Base-by-base conservation (phyloP, 2,329 filamentous ascomycete genomes). In the Sclerotinia minor region DNA sequence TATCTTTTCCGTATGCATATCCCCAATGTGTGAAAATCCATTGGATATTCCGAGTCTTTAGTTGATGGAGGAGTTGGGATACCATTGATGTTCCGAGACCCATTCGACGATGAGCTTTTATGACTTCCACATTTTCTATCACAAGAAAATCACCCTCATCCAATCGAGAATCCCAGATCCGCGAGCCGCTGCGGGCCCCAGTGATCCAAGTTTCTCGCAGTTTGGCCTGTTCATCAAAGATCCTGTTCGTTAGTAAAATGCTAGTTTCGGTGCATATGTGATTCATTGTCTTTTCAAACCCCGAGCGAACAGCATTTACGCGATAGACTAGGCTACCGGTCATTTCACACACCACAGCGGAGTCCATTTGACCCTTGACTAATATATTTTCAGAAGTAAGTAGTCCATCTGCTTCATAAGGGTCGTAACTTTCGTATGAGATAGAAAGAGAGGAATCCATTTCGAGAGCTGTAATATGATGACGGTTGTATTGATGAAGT, bases 151-250 rank as follows among this genome's bases (percentile, higher is more conserved):
- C 19, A 19, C 61, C 49, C 21, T 19, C 19, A 21, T 53, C 17
- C 24, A 64, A 3, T 9, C 49, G 49, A 54, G 47, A 19, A 54
- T 64, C 61, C 61, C 61, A 64, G 26, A 54, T 44, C 3, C 35
- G 24, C 1, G 49, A 64, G 26, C 61, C 61, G 21, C 21, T 54
- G 2, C 13, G 17, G 32, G 5, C 1, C 32, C 47, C 57, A 15
- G 11, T 8, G 11, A 44, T 44, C 47, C 61, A 64, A 3, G 5
- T 41, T 49, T 54, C 9, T 9, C 26, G 19, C 3, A 64, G 21
- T 44, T 26, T 17, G 9, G 32, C 32, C 35, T 21, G 8, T 54
- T 8, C 32, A 44, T 26, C 24, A 53, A 64, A 9, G 15, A 64
- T 5, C 24, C 9, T n/a, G 17, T 1, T 44, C 6, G 32, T 49